These are phyloP conservation scores for Penicillium silybi DNA, from an alignment of 495 filamentous ascomycete genomes.

Conservation along the genomic window DNA sequence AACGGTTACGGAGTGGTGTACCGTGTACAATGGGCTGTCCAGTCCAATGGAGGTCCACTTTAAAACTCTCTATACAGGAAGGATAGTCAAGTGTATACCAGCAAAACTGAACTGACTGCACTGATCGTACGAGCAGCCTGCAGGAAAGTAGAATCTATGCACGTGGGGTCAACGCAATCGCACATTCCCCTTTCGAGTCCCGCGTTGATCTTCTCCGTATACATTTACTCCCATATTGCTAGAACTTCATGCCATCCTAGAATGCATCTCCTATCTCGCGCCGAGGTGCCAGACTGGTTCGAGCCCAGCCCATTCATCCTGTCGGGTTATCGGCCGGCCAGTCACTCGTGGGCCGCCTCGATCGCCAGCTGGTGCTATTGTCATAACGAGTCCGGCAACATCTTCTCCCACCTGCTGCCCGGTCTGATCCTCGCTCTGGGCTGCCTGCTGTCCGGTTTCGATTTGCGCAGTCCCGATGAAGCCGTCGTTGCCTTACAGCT, in stretches of 20 bases:
- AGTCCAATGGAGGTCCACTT: too few relatives aligned
- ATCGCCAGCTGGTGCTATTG: conserved; percentile 26
- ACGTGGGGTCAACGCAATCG: background rate
- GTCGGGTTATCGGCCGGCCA: conserved; percentile 32
- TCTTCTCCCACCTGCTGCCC: conserved; percentile 29
- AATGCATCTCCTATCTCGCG: background rate
- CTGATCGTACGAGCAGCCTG: too few relatives aligned
- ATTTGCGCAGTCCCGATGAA: conserved; percentile 6
- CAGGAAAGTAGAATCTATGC: background rate
- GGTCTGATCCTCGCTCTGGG: conserved; percentile 9
- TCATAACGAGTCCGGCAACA: conserved; percentile 31
- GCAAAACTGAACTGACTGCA: too few relatives aligned
- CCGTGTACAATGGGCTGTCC: too few relatives aligned
- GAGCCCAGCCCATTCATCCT: conserved; percentile 36
- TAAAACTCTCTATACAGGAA: background rate
- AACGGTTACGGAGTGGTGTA: too few relatives aligned
- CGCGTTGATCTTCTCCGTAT: background rate
- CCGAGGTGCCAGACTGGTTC: conserved; percentile 24
- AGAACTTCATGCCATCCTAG: background rate
- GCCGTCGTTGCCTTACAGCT: conserved; percentile 12
- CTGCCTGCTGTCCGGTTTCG: background rate
- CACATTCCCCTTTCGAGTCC: background rate
- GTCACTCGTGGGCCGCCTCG: conserved; percentile 27
- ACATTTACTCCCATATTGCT: background rate
- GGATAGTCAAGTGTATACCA: background rate